Evolutionary conservation across 1,284 basidiomycete species (phyloP), one percentile per base, ranked within the genome.

Genomic region (Thecaphora thlaspeos): DNA sequence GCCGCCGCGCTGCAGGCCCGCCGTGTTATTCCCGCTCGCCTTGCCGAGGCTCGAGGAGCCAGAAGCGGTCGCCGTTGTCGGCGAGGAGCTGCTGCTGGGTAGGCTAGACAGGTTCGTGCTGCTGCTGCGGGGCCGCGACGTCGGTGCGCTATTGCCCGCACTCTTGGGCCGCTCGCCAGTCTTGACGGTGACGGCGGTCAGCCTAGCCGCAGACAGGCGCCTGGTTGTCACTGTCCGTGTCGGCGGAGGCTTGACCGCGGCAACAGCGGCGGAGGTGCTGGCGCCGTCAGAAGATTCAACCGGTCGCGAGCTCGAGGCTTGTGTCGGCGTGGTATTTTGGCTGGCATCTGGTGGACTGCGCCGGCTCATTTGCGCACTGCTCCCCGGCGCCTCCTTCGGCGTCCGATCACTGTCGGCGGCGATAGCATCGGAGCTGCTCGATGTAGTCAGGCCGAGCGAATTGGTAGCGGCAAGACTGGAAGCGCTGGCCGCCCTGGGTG

Each of bases 281-380:
- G 19, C 24, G n/a, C 50, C 14, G 39, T 50, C 1, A 43, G 23
- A 2, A 55, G 32, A 30, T 30, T 42, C 19, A 21, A n/a, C 4
- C 46, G 42, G 10, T 48, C 41, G 4, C 32, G 32, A 32, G 55
- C 48, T 5, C 48, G 51, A 8, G 56, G 53, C 24, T 51, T 64
- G 12, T 50, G 50, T 2, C 54, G 61, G 28, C 62, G 56, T 39
- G 56, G 57, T 47, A 49, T 61, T n/a, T 54, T 47, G 22, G 11
- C 47, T 26, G 1, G 45, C 8, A 4, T 38, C 5, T 2, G 56
- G 30, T 7, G 50, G 47, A 22, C 55, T 48, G 11, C 49, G 15
- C 56, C 43, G 28, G 59, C 22, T 3, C 53, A 55, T 22, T 52
- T 51, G n/a, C 23, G 8, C 12, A 17, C 24, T 4, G 8, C 19